phyloP scores from a whole-genome alignment of 371 early-diverging fungal genomes.

The Saksenaea vasiformis region DNA sequence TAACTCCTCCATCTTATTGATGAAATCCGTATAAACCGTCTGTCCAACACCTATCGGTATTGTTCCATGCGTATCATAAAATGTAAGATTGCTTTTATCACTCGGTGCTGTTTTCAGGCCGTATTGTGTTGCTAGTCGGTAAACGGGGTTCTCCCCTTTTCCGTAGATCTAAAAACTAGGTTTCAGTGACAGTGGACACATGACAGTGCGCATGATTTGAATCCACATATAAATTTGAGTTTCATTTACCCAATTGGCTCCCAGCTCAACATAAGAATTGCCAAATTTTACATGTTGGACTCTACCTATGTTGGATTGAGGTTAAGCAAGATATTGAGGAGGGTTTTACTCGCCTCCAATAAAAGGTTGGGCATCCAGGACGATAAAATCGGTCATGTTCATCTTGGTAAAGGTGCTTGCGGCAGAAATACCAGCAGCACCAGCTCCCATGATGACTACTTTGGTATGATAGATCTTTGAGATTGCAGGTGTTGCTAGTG shows the following conservation, averaged over 20 bases:
- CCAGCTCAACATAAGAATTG: slow-evolving; percentile 35
- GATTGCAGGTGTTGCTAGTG: background rate
- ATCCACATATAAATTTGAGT: background rate
- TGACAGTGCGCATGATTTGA: background rate
- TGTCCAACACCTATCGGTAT: slow-evolving; percentile 17
- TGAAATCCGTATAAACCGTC: slow-evolving; percentile 17
- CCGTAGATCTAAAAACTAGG: slow-evolving; percentile 39
- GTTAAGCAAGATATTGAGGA: background rate
- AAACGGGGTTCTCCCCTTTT: slow-evolving; percentile 47
- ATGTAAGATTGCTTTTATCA: slow-evolving; percentile 41
- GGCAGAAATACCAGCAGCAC: slow-evolving; percentile 47
- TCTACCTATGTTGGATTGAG: slow-evolving; percentile 23
- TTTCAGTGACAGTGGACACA: background rate
- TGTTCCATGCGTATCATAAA: slow-evolving; percentile 34
- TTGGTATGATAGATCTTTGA: slow-evolving; percentile 15
- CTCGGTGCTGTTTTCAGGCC: slow-evolving; percentile 38
- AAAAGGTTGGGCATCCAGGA: slow-evolving; percentile 42
- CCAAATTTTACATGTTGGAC: slow-evolving; percentile 41
- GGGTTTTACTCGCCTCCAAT: slow-evolving; percentile 31
- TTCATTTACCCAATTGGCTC: slow-evolving; percentile 50
- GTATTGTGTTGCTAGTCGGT: slow-evolving; percentile 31
- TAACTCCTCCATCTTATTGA: slow-evolving; percentile 24
- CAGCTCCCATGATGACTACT: slow-evolving; percentile 47
- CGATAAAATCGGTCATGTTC: slow-evolving; percentile 33
- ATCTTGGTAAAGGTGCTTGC: slow-evolving; percentile 24